phyloP scores from a whole-genome alignment of 257 asterid species.

The Agastache rugosa region DNA sequence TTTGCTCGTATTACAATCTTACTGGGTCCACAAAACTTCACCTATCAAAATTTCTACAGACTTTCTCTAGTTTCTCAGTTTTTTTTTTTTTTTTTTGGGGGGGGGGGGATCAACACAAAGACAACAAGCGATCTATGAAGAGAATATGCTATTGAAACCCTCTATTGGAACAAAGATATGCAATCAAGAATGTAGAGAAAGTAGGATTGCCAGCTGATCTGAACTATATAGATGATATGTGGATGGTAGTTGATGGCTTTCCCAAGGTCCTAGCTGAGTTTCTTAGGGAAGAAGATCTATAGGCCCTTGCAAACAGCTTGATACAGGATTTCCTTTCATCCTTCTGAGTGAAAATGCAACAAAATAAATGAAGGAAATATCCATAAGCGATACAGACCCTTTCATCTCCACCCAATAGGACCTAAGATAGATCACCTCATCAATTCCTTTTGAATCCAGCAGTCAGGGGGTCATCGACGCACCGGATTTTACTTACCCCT shows the following conservation, averaged over 20 bases:
- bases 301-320: constrained; percentile 18
- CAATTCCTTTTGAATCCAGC: background rate
- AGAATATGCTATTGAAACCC: background rate
- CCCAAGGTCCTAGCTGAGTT: background rate
- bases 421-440: background rate
- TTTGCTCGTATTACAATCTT: constrained; percentile 16
- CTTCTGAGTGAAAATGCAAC: background rate
- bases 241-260: constrained; percentile 4
- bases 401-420: background rate
- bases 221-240: background rate
- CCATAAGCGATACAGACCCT: background rate
- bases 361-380: background rate
- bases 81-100: too few relatives aligned
- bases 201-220: background rate
- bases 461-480: background rate
- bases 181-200: background rate
- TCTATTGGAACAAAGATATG: background rate
- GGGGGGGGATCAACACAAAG: too few relatives aligned
- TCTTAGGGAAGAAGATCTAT: constrained; percentile 12
- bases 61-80: constrained; percentile 21
- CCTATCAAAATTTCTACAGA: background rate
- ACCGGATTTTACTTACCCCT: background rate
- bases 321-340: background rate
- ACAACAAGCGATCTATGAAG: too few relatives aligned
- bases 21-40: background rate